Evolutionary conservation across 192 early-diverging fungal species (phyloP).

Genomic region (Phycomyces blakesleeanus): DNA sequence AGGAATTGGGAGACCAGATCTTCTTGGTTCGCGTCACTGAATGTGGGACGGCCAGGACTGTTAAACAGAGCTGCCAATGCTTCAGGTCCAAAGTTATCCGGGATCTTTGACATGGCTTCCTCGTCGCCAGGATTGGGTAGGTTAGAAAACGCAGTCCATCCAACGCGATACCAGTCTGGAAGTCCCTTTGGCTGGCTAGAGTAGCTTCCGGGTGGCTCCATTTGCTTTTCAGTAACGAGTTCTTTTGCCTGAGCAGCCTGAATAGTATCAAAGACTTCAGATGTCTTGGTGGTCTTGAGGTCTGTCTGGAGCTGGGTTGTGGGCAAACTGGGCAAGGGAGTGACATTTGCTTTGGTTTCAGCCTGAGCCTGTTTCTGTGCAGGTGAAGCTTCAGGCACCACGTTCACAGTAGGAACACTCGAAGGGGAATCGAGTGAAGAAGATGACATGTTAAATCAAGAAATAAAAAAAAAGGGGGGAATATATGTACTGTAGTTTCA

Average conservation of each 20-base stretch:
- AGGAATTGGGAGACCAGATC: conserved; percentile 32
- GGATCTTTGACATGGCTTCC: neutral
- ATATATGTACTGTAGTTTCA: no score
- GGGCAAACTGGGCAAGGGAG: neutral
- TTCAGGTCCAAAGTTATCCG: conserved; percentile 10
- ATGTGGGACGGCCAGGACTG: neutral
- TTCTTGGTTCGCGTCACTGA: neutral
- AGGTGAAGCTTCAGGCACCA: neutral
- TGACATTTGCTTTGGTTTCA: neutral
- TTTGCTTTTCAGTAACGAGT: neutral
- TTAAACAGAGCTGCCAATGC: conserved; percentile 13
- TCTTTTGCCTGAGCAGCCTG: neutral
- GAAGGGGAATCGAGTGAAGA: no score
- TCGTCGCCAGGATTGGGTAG: conserved; percentile 34
- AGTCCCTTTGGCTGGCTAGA: neutral
- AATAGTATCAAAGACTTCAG: neutral
- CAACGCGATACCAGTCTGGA: conserved; percentile 13
- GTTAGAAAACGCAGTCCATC: conserved; percentile 34
- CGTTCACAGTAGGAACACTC: no score
- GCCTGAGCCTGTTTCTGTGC: neutral
- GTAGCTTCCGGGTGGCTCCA: neutral
- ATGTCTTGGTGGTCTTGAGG: neutral
- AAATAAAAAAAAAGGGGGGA: no score
- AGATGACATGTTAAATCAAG: no score
- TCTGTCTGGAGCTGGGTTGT: neutral